A percentile compares a stretch with the other conserved stretches of the same genome.
Evolutionary conservation across 2,329 filamentous ascomycete genomes (phyloP).

Genomic region (Penicillium olsonii): DNA sequence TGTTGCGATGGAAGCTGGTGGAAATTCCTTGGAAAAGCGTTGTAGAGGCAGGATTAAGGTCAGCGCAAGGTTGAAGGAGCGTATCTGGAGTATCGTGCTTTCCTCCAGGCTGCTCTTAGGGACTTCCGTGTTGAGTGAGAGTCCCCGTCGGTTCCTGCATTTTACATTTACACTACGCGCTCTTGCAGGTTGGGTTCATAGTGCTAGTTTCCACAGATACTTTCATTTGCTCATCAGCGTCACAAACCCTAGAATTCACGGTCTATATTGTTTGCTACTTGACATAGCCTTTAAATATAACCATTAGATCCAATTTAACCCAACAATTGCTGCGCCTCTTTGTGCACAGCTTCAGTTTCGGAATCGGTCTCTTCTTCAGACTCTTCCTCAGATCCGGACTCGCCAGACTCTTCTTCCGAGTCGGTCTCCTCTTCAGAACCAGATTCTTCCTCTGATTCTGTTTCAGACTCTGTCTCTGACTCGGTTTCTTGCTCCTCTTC

Average conservation of each 20-base stretch:
- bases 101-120: too few relatives aligned
- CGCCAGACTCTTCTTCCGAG: conserved; percentile 39
- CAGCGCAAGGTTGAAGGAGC: too few relatives aligned
- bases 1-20: too few relatives aligned
- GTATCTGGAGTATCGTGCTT: too few relatives aligned
- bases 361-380: conserved; percentile 39
- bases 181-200: too few relatives aligned
- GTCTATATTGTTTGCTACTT: neutral
- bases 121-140: too few relatives aligned
- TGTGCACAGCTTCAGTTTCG: conserved; percentile 22
- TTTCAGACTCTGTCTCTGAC: conserved; percentile 55
- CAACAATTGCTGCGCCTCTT: conserved; percentile 23
- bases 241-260: too few relatives aligned
- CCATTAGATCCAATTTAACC: neutral
- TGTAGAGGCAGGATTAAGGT: too few relatives aligned
- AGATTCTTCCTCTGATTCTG: conserved; percentile 49
- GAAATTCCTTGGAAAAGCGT: too few relatives aligned
- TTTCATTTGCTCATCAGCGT: neutral
- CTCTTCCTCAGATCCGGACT: conserved; percentile 41
- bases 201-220: neutral
- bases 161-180: too few relatives aligned
- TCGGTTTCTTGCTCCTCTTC: conserved; percentile 63
- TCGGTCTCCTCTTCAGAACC: conserved; percentile 49
- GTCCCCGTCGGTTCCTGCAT: too few relatives aligned
- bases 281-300: conserved; percentile 8